These are phyloP conservation scores for Trypanosoma congolense DNA, from an alignment of 208 protist species.

Conservation along the genomic window DNA sequence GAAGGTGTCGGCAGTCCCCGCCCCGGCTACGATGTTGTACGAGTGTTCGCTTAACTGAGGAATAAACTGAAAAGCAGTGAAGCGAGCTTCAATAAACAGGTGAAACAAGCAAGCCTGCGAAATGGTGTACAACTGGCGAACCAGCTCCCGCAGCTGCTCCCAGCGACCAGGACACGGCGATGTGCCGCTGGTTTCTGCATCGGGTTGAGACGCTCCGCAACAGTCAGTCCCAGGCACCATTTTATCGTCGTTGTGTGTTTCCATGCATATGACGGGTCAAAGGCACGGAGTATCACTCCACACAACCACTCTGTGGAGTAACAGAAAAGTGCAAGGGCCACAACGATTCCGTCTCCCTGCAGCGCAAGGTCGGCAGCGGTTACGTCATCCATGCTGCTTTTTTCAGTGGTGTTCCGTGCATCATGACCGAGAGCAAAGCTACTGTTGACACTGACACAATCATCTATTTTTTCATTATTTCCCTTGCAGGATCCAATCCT, in stretches of 20 bases:
- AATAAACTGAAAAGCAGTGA: constrained; percentile 72
- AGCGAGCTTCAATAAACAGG: constrained; percentile 75
- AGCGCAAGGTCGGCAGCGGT: constrained; percentile 51
- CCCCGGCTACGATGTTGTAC: constrained; percentile 63
- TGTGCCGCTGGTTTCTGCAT: constrained; percentile 7
- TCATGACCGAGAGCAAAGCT: constrained; percentile 25
- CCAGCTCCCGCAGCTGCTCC: constrained; percentile 40
- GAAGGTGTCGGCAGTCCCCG: constrained; percentile 71
- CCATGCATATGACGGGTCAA: constrained; percentile 30
- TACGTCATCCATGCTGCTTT: constrained; percentile 44
- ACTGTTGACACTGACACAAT: constrained; percentile 4
- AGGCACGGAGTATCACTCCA: constrained; percentile 30
- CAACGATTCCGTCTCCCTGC: constrained; percentile 53
- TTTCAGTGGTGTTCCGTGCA: too few relatives aligned
- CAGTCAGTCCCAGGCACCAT: constrained; percentile 49
- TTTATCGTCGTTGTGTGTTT: constrained; percentile 33
- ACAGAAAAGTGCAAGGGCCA: constrained; percentile 32
- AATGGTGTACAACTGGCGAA: constrained; percentile 62
- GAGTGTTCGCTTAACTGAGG: constrained; percentile 85
- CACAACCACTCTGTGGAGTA: constrained; percentile 82
- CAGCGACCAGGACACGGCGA: not conserved
- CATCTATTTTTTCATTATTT: constrained; percentile 3
- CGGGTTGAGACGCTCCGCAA: constrained; percentile 23
- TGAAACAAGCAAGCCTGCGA: constrained; percentile 79
- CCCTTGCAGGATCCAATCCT: not conserved